A percentile compares a stretch with the other conserved stretches of the same genome.
Evolutionary conservation across 177 flowering plant species (phyloP).

Genomic region (Vitis hybrid): DNA sequence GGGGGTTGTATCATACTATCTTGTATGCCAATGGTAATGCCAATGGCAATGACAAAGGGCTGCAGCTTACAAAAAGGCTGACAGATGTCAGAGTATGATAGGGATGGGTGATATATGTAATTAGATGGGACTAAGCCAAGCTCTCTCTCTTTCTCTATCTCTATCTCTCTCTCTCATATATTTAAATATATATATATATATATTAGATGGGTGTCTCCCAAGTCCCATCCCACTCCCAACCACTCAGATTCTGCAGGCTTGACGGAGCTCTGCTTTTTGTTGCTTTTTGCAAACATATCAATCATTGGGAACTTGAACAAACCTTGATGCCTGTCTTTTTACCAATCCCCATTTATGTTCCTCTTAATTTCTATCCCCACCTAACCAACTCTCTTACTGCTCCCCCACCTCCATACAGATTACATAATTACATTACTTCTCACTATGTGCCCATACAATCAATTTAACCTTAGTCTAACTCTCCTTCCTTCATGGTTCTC

Average conservation of each 20-base stretch:
- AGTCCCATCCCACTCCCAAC: slow-evolving; percentile 4
- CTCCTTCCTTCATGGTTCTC: too few relatives aligned
- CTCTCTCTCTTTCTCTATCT: background rate
- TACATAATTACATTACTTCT: too few relatives aligned
- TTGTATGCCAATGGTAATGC: too few relatives aligned
- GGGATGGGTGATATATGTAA: slow-evolving; percentile 4
- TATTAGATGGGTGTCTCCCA: background rate
- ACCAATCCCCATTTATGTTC: too few relatives aligned
- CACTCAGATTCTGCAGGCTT: slow-evolving; percentile 5
- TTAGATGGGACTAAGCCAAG: slow-evolving; percentile 2
- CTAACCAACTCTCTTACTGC: too few relatives aligned
- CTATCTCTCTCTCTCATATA: background rate
- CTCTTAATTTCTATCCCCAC: too few relatives aligned
- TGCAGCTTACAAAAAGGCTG: background rate
- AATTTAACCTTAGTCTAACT: too few relatives aligned
- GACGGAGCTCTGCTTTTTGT: background rate
- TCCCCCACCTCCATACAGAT: too few relatives aligned
- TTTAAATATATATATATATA: background rate
- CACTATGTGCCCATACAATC: too few relatives aligned
- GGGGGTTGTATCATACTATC: too few relatives aligned
- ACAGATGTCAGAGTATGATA: background rate
- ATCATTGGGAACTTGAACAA: slow-evolving; percentile 16
- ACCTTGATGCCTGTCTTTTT: background rate
- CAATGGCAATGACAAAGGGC: too few relatives aligned
- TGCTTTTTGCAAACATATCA: slow-evolving; percentile 10